phyloP scores from a whole-genome alignment of 352 stramenopile species.

The Halophytophthora batemanensis region DNA sequence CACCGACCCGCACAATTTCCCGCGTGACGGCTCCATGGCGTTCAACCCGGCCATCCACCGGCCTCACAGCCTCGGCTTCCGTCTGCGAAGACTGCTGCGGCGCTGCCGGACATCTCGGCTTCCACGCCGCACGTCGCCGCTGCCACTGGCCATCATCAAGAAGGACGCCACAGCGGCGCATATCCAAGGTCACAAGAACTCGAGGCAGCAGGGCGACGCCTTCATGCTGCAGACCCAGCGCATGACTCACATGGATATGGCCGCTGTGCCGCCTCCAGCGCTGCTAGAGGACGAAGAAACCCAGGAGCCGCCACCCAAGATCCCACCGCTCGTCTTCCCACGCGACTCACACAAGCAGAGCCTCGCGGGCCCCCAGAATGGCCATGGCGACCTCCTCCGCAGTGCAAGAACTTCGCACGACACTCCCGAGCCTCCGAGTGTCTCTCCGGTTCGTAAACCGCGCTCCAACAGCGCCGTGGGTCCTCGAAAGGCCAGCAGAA shows the following conservation, averaged over 20 bases:
- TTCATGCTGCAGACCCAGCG: constrained; percentile 74
- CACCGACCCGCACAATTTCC: not conserved
- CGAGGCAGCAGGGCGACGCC: constrained; percentile 51
- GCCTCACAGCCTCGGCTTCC: constrained; percentile 3
- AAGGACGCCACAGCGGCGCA: constrained; percentile 56
- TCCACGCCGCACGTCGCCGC: constrained; percentile 27
- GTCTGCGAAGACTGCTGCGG: constrained; percentile 10
- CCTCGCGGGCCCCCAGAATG: not conserved
- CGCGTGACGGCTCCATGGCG: constrained; percentile 15
- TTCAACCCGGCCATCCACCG: constrained; percentile 10
- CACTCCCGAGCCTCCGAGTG: no score
- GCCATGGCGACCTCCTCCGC: not conserved
- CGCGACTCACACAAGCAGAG: not conserved
- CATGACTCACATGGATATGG: constrained; percentile 45
- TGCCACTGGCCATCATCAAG: constrained; percentile 65
- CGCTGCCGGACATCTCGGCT: constrained; percentile 8
- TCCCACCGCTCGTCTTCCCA: constrained; percentile 9
- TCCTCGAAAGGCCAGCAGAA: constrained; percentile 5
- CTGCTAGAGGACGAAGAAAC: constrained; percentile 3
- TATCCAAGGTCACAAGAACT: constrained; percentile 79
- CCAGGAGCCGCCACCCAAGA: not conserved
- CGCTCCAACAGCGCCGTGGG: constrained; percentile 21
- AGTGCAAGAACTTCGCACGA: not conserved
- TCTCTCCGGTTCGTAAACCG: not conserved
- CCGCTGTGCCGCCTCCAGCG: constrained; percentile 8